These are phyloP conservation scores for Astrephomene gubernaculifera DNA, from an alignment of 139 green algal genomes.

Conservation along the genomic window DNA sequence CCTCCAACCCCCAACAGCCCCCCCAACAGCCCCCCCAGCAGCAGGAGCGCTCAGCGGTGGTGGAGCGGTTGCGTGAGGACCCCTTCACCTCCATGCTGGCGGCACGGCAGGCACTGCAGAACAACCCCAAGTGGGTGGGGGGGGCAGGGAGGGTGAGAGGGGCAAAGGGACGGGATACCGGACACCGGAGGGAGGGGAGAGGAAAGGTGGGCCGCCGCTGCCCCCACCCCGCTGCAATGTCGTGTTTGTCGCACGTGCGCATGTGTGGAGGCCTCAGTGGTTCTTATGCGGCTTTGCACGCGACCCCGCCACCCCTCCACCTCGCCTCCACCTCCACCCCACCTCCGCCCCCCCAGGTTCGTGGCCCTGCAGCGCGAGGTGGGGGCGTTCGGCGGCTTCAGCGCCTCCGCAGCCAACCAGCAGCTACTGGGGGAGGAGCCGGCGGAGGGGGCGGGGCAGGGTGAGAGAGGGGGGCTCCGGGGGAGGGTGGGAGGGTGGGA, in stretches of 20 bases:
- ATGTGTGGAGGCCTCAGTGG: too few relatives aligned
- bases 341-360: background rate
- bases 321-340: background rate
- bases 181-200: background rate
- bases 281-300: background rate
- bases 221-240: too few relatives aligned
- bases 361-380: constrained; percentile 7
- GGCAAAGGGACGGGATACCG: background rate
- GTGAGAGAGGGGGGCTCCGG: background rate
- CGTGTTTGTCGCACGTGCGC: too few relatives aligned
- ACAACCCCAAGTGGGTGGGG: constrained; percentile 44
- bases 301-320: background rate
- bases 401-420: constrained; percentile 52
- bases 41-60: constrained; percentile 1
- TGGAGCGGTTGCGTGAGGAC: constrained; percentile 60
- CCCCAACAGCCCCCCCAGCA: too few relatives aligned
- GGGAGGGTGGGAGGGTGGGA: background rate
- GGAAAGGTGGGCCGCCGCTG: background rate
- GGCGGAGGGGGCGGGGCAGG: background rate
- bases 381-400: constrained; percentile 53
- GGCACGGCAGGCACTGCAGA: constrained; percentile 45
- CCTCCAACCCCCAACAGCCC: too few relatives aligned
- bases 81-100: constrained; percentile 57
- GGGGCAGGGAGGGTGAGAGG: background rate
- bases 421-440: constrained; percentile 64